These are phyloP conservation scores for Paramecium bursaria DNA, from an alignment of 73 alveolate genomes.

Conservation along the genomic window DNA sequence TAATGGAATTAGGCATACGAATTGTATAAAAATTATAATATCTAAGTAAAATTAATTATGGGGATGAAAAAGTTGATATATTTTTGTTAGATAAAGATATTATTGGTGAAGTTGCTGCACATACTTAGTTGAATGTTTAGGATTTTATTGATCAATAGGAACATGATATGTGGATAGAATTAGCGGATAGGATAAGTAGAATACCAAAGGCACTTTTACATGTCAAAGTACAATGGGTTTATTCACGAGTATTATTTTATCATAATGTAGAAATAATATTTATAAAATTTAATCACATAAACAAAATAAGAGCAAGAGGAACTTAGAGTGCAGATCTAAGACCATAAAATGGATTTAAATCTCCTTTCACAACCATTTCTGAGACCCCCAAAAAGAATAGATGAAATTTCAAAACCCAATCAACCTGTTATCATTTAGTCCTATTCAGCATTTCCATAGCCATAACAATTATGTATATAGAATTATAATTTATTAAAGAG, in stretches of 20 bases:
- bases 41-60: slow-evolving; percentile 25
- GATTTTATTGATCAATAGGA: slow-evolving; percentile 9
- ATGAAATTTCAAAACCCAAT: neutral
- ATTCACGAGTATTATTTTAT: neutral
- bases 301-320: neutral
- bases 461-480: neutral
- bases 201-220: neutral
- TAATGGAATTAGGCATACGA: slow-evolving; percentile 6
- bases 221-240: slow-evolving; percentile 15
- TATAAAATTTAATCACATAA: neutral
- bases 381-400: neutral
- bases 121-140: neutral
- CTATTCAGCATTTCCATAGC: neutral
- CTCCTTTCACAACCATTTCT: neutral
- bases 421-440: neutral
- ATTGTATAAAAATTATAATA: neutral
- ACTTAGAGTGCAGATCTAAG: slow-evolving; percentile 14
- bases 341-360: slow-evolving; percentile 45
- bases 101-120: neutral
- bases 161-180: slow-evolving; percentile 15
- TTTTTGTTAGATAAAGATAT: slow-evolving; percentile 10
- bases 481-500: too few relatives aligned
- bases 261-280: slow-evolving; percentile 12
- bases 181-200: neutral
- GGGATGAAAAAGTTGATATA: neutral